These are phyloP conservation scores for Teratosphaeria pseudoeucalypti DNA, from an alignment of 2,329 filamentous ascomycete genomes.

Conservation along the genomic window DNA sequence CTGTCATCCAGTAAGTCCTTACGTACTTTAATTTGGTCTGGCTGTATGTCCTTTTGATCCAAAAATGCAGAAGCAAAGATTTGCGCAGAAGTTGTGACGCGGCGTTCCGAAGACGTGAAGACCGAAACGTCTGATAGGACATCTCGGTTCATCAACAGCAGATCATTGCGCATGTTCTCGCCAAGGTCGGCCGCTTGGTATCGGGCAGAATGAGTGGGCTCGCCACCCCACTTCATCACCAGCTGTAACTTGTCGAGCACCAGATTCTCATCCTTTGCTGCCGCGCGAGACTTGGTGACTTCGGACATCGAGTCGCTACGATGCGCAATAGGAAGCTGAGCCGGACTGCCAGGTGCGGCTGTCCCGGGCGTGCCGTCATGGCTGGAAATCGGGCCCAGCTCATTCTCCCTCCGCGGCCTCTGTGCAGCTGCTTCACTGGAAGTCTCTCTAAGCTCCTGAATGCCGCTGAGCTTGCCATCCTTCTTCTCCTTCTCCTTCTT, in stretches of 20 bases:
- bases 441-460: constrained; percentile 2
- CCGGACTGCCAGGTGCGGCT: constrained; percentile 18
- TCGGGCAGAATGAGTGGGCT: constrained; percentile 91
- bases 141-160: constrained; percentile 84
- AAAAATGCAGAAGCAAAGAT: constrained; percentile 90
- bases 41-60: constrained; percentile 70
- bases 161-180: constrained; percentile 89
- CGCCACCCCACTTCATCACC: constrained; percentile 98
- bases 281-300: constrained; percentile 85
- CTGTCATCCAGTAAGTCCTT: constrained; percentile 96
- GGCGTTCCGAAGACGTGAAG: constrained; percentile 89
- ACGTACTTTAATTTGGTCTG: constrained; percentile 79
- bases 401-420: constrained; percentile 3
- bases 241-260: constrained; percentile 93
- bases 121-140: constrained; percentile 87
- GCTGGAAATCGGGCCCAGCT: constrained; percentile 10
- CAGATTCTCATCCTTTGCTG: constrained; percentile 83
- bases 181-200: constrained; percentile 95
- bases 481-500: constrained; percentile 42
- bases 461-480: constrained; percentile 1
- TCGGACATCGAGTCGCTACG: constrained; percentile 79
- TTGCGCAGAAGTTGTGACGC: constrained; percentile 90
- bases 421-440: constrained; percentile 2
- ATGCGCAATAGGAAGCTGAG: constrained; percentile 40
- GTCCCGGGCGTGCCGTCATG: constrained; percentile 12